Evolutionary conservation across 2,329 filamentous ascomycete genomes (phyloP), one percentile per base, ranked within the genome.

Genomic region (Hypoxylon sp.): DNA sequence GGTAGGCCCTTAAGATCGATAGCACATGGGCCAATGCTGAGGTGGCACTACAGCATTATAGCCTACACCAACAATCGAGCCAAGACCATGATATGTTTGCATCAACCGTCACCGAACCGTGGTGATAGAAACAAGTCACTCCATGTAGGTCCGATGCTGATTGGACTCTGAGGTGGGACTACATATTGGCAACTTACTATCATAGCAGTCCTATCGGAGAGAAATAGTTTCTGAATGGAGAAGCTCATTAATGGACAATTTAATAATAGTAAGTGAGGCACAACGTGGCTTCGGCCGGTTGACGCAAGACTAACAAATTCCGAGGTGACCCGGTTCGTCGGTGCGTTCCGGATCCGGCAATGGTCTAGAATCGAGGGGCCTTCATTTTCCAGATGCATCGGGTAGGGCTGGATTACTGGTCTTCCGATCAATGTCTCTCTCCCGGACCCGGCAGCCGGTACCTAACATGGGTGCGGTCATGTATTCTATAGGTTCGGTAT

Each of bases 281-380:
- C 53, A 44, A 57, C 57, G 39, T 62, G 55, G 33, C 67, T 44
- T 62, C 53, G 53, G 51, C 37, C 48, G 60, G 63, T 24, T 44
- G 48, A 58, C 51, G 48, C 22, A 58, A 48, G n/a, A 35, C 48
- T 29, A 55, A 29, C 52, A 60, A 50, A 53, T 58, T 63, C 68
- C 64, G 68, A 65, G 14, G 33, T 53, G 54, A 53, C 48, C 68
- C 68, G 65, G 68, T 63, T 44, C 42, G 58, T 58, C 65, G 68
- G 61, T 63, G 65, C 51, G 42, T 70, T 57, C 65, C 65, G 65
- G 68, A 70, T 68, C 54, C 58, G 68, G 57, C 22, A 70, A 61
- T 26, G 47, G 47, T 44, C 63, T 54, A 60, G 58, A 65, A 61
- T 61, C 17, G 42, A 61, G 24, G 37, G 50, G 35, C 46, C 50